Evolutionary conservation across 2,329 filamentous ascomycete species (phyloP).

Genomic region (Exophiala sp.): DNA sequence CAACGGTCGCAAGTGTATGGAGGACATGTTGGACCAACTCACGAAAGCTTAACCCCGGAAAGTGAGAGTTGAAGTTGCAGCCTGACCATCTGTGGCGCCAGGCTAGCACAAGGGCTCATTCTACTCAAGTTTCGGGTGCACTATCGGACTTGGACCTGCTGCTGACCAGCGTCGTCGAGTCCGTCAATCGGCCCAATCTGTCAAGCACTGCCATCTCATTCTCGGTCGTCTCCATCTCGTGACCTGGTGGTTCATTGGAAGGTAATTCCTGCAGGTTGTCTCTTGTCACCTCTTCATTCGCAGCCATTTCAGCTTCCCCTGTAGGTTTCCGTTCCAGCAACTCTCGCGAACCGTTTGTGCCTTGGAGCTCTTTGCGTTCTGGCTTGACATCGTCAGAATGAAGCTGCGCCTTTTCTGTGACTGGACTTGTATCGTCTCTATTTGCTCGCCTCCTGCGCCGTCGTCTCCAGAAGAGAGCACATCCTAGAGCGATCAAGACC

Average conservation of each 20-base stretch:
- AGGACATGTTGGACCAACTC: no score
- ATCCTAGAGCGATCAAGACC: no score
- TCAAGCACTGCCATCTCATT: slow-evolving; percentile 1
- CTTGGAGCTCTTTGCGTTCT: not conserved
- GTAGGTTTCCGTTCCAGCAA: not conserved
- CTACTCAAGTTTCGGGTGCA: no score
- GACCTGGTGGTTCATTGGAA: not conserved
- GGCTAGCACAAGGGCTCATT: no score
- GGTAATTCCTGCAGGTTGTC: not conserved
- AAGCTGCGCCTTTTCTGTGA: not conserved
- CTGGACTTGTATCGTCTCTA: not conserved
- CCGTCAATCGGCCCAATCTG: not conserved
- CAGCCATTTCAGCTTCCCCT: not conserved
- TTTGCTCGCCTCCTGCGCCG: not conserved
- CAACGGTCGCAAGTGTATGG: no score
- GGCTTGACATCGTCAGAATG: not conserved
- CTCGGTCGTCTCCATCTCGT: slow-evolving; percentile 3
- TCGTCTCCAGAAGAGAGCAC: not conserved
- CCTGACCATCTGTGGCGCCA: no score
- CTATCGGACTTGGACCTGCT: no score
- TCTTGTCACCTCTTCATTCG: not conserved
- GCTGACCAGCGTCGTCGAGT: slow-evolving; percentile 3
- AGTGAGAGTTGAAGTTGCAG: no score
- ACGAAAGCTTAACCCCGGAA: no score
- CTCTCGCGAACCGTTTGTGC: not conserved